Percentiles rank a stretch among this genome's conserved stretches.
phyloP scores from a whole-genome alignment of 192 early-diverging fungal species.

The Anaeromyces robustus region DNA sequence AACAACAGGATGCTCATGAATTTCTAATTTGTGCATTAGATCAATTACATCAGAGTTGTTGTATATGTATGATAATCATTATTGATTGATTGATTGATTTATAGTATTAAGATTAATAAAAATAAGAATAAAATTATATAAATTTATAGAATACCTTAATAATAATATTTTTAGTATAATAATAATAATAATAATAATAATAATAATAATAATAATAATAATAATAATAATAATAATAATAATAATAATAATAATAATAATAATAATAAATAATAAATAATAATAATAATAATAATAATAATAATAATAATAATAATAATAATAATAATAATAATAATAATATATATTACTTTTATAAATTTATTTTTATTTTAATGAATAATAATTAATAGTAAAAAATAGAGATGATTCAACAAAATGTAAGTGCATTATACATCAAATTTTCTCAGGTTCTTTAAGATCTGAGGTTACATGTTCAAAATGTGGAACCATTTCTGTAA shows the following conservation, averaged over 20 bases:
- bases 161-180: too few relatives aligned
- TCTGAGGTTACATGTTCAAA: slow-evolving; percentile 73
- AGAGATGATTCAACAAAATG: slow-evolving; percentile 26
- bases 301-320: not conserved
- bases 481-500: slow-evolving; percentile 61
- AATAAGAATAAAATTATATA: too few relatives aligned
- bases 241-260: not conserved
- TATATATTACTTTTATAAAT: slow-evolving; percentile 2
- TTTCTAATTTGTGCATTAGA: slow-evolving; percentile 85
- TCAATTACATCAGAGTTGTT: slow-evolving; percentile 57
- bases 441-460: slow-evolving; percentile 78
- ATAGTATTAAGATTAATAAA: too few relatives aligned
- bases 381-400: slow-evolving; percentile 5
- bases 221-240: not conserved
- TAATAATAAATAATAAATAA: not conserved
- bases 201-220: not conserved
- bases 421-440: slow-evolving; percentile 73
- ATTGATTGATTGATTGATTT: too few relatives aligned
- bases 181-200: slow-evolving; percentile 6
- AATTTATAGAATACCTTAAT: too few relatives aligned
- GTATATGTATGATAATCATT: slow-evolving; percentile 26
- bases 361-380: too few relatives aligned
- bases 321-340: not conserved
- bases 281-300: too few relatives aligned
- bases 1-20: slow-evolving; percentile 95